Evolutionary conservation across 2,329 filamentous ascomycete genomes (phyloP), one percentile per base, ranked within the genome.

Genomic region (Trichoderma hamatum): DNA sequence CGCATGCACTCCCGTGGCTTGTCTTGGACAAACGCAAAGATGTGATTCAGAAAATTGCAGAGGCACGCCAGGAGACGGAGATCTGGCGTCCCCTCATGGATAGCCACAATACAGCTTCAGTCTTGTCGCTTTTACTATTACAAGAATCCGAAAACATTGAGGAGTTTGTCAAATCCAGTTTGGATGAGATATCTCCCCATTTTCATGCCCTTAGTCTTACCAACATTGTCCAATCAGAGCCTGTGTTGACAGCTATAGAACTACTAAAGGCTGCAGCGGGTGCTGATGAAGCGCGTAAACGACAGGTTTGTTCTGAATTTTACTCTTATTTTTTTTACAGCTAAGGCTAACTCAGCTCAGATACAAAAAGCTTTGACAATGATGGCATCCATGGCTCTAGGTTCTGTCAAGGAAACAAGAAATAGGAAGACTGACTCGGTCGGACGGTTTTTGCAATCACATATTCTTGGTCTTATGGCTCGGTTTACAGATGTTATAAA

Each of bases 391-490:
- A 81, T 82, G 72, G 77, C 83, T 24, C 73, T 84, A 16, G 75
- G 75, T 16, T 76, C 78, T 16, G 82, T 75, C 61, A 80, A 82
- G 70, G 81, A 84, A 68, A 69, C 76, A 1, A 82, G 84, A 66
- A 81, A 80, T 56, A 86, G 84, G 72, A 85, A 84, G 69, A 78
- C 77, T 2, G 88, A 90, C 70, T 80, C 87, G 1, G 83, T 96
- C 28, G 90, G 89, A 1, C 83, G 86, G 0, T 98, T 97, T 76
- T 86, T 98, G 52, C 90, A 96, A 71, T 86, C 88, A 34, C 91
- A 97, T 77, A 89, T 96, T 39, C 86, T 99, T 7, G 95, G 94
- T 6, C 89, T 98, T 66, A 94, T 97, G 80, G 90, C 93, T 7
- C 87, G 90, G 43, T 89, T 98, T 72, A 93, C 92, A 0, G 90